Evolutionary conservation across 176 grass and related monocot genomes (phyloP).

Genomic region (Triticum turgidum): DNA sequence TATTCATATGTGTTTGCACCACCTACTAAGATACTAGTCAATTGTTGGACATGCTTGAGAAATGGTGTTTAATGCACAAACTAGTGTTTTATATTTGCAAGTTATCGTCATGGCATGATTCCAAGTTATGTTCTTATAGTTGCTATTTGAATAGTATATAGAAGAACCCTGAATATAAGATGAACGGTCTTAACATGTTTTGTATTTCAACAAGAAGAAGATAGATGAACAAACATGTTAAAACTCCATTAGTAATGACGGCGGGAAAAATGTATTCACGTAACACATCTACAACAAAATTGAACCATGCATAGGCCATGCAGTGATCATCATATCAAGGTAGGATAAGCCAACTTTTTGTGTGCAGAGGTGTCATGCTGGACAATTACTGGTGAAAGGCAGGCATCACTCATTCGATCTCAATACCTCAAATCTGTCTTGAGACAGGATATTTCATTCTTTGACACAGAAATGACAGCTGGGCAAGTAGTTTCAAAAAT

Average conservation of each 20-base stretch:
- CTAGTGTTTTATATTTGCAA: too few species aligned
- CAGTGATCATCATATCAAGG: not conserved
- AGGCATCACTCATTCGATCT: conserved; percentile 52
- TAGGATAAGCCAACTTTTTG: not conserved
- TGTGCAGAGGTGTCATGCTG: conserved; percentile 70
- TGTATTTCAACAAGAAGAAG: not conserved
- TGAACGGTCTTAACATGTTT: too few species aligned
- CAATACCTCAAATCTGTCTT: conserved; percentile 64
- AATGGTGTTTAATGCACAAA: too few species aligned
- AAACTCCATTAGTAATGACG: not conserved
- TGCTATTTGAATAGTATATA: too few species aligned
- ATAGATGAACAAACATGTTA: not conserved
- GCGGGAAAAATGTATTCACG: too few species aligned
- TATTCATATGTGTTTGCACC: too few species aligned
- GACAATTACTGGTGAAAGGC: conserved; percentile 74
- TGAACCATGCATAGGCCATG: not conserved
- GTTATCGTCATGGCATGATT: too few species aligned
- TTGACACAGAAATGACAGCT: conserved; percentile 65
- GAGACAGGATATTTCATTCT: conserved; percentile 65
- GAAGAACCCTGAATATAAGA: too few species aligned
- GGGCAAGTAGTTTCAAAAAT: conserved; percentile 52
- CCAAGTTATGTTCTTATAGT: too few species aligned
- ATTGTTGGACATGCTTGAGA: too few species aligned
- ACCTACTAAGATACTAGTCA: too few species aligned
- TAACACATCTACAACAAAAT: not conserved